These are phyloP conservation scores for Hericium coralloides DNA, from an alignment of 768 basidiomycete genomes.

Conservation along the genomic window DNA sequence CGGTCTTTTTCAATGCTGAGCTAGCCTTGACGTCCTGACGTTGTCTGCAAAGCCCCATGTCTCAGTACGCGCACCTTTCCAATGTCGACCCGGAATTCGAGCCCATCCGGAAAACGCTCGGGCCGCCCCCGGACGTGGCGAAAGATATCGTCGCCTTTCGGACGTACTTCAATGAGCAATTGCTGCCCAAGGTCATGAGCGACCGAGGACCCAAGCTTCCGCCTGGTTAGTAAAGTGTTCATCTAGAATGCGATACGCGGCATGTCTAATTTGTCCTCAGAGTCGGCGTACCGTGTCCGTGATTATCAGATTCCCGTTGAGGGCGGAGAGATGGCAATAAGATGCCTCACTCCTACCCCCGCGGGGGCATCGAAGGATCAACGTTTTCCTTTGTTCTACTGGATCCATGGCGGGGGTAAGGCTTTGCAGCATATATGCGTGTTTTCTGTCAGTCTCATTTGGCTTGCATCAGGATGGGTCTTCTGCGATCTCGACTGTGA, in stretches of 20 bases:
- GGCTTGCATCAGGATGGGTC: slow-evolving; percentile 1
- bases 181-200: neutral
- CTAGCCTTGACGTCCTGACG: too few species aligned
- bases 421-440: neutral
- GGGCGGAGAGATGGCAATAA: slow-evolving; percentile 1
- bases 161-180: neutral
- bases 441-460: neutral
- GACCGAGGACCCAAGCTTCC: neutral
- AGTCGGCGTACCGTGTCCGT: slow-evolving; percentile 4
- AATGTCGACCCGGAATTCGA: neutral
- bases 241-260: neutral
- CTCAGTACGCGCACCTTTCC: slow-evolving; percentile 2
- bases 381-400: slow-evolving; percentile 5
- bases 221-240: neutral
- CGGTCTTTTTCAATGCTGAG: too few species aligned
- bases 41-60: neutral
- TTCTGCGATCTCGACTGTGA: slow-evolving; percentile 10
- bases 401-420: slow-evolving; percentile 10
- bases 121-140: neutral
- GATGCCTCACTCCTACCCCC: slow-evolving; percentile 2
- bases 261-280: neutral
- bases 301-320: slow-evolving; percentile 8
- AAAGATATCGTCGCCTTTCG: neutral
- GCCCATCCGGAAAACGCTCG: neutral
- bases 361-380: neutral